A percentile compares a stretch with the other conserved stretches of the same genome.
phyloP scores from a whole-genome alignment of 805 yeast genomes.

The Ogataea populi-albae region DNA sequence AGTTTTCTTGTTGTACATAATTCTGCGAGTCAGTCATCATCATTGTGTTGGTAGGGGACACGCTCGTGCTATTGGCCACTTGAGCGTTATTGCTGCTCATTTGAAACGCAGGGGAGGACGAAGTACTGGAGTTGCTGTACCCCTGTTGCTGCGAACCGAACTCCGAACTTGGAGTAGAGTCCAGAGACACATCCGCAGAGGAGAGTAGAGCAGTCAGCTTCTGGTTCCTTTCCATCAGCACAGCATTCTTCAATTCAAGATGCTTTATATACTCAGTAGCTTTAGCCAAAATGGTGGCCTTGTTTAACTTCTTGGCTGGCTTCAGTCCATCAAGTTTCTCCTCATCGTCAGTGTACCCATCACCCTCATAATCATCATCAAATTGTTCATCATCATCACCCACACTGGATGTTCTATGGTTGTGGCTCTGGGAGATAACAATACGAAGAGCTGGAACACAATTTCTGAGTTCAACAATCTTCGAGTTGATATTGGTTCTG shows the following conservation, averaged over 20 bases:
- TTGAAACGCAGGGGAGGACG: conserved; percentile 21
- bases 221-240: conserved; percentile 47
- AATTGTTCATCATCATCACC: conserved; percentile 40
- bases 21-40: conserved; percentile 10
- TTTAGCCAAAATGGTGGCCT: conserved; percentile 71
- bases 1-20: conserved; percentile 16
- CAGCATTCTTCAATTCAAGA: conserved; percentile 58
- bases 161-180: conserved; percentile 11
- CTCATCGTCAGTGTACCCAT: conserved; percentile 54
- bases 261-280: conserved; percentile 78
- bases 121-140: conserved; percentile 22
- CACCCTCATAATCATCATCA: conserved; percentile 47
- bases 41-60: conserved; percentile 13
- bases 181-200: conserved; percentile 13
- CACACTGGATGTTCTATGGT: conserved; percentile 30
- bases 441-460: conserved; percentile 75
- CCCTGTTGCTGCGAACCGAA: background rate
- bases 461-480: conserved; percentile 67
- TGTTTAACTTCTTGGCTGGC: conserved; percentile 74
- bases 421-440: conserved; percentile 36
- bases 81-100: conserved; percentile 8
- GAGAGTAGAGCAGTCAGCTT: conserved; percentile 30
- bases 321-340: conserved; percentile 65
- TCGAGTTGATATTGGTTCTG: conserved; percentile 74
- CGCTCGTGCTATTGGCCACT: conserved; percentile 6